phyloP scores from a whole-genome alignment of 176 grass and related monocot species.

The Zoysia japonica region DNA sequence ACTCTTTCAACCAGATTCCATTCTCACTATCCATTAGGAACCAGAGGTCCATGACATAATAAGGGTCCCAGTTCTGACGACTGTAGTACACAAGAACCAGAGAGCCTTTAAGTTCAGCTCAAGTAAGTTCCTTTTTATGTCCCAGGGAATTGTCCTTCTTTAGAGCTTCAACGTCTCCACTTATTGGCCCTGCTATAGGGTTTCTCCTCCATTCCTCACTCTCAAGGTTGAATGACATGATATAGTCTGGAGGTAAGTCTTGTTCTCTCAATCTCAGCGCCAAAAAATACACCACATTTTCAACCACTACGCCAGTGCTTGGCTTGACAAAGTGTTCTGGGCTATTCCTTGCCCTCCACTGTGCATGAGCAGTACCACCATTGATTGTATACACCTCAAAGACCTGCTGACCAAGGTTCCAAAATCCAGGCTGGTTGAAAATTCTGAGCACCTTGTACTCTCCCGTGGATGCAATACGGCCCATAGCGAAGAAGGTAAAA shows the following conservation, averaged over 20 bases:
- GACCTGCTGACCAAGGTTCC: background rate
- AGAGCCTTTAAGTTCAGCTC: background rate
- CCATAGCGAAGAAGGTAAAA: background rate
- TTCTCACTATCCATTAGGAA: background rate
- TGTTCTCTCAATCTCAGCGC: background rate
- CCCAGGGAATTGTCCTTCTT: too few species aligned
- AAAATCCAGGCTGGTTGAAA: background rate
- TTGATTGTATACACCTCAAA: conserved; percentile 19
- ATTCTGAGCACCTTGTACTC: conserved; percentile 14
- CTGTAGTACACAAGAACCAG: background rate
- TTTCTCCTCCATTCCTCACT: conserved; percentile 13
- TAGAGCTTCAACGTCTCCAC: background rate
- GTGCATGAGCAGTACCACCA: background rate
- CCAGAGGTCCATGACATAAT: background rate
- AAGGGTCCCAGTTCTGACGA: too few species aligned
- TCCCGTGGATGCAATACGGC: background rate
- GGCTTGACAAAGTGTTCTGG: background rate
- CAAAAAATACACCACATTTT: conserved; percentile 9
- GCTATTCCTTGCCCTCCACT: background rate
- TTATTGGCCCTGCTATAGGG: background rate
- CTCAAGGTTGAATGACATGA: background rate
- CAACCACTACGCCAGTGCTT: background rate
- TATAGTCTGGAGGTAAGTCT: background rate
- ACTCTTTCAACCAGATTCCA: background rate
- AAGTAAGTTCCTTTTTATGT: background rate